A percentile compares a stretch with the other conserved stretches of the same genome.
Evolutionary conservation across 2,329 filamentous ascomycete species (phyloP).

Genomic region (Neofusicoccum kwambonambiense): DNA sequence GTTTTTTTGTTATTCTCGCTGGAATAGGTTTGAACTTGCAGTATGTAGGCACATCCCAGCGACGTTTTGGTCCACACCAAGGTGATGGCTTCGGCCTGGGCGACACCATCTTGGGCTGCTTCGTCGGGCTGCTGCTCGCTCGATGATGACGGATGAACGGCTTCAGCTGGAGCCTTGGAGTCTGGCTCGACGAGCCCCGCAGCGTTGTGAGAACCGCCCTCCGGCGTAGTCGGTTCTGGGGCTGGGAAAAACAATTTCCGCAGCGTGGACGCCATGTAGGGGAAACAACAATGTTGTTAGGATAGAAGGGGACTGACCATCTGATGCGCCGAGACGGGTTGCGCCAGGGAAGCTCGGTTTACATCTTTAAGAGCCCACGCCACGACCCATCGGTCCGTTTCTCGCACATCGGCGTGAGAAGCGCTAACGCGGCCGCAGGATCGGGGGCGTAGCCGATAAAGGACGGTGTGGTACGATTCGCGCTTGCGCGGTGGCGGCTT

Average conservation of each 20-base stretch:
- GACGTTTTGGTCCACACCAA: conserved; percentile 39
- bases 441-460: background rate
- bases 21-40: conserved; percentile 19
- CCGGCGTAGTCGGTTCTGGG: background rate
- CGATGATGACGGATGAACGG: background rate
- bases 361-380: conserved; percentile 1
- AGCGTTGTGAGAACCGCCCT: background rate
- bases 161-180: background rate
- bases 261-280: background rate
- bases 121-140: background rate
- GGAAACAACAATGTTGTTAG: no score
- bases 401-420: no score
- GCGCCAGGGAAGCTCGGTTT: background rate
- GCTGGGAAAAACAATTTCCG: background rate
- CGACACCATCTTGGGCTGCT: conserved; percentile 29
- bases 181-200: background rate
- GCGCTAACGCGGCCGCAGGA: no score
- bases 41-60: conserved; percentile 36
- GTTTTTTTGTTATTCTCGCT: no score
- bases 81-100: conserved; percentile 41
- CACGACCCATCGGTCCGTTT: no score
- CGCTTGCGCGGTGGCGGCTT: background rate
- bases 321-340: background rate
- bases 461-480: background rate
- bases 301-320: background rate